Evolutionary conservation across 306 rosid genomes (phyloP), one percentile per base, ranked within the genome.

Genomic region (Betula pendula): DNA sequence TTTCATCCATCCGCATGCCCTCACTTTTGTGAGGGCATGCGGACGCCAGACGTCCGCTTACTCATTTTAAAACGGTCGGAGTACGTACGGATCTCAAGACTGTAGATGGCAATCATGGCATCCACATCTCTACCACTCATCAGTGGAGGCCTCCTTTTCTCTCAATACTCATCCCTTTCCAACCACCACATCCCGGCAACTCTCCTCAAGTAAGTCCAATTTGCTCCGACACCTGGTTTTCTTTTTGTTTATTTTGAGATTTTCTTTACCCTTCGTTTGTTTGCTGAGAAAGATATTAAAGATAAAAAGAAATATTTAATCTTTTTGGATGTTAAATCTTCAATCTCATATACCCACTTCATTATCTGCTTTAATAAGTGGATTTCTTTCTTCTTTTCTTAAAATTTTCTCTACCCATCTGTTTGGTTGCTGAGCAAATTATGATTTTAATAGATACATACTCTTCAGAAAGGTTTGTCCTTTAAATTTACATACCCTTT

Each of bases 71-170:
- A 25, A 15, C 13, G 29, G 29, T 25, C 4, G 3, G 7, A 69
- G 14, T 14, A 20, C n/a, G 58, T 22, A 35, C 27, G 70, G 8
- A 74, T 25, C 10, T 17, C 22, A 3, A 53, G 59, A 60, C 72
- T 49, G 70, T 47, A 45, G 75, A 91, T 89, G 92, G 86, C 89
- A 45, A 79, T 90, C 79, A 91, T 89, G 92, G 86, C 89, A 45
- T 81, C 92, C 79, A 75, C 84, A 73, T 59, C 82, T 84, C 80
- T 82, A 17, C 76, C 81, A 38, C 80, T 84, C 65, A 72, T 81
- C 79, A 85, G 75, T 40, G 89, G 60, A 67, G 58, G 80, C 68
- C 83, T 47, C 52, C 62, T 51, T 50, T 19, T 65, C 51, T 43
- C 81, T 27, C 79, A 17, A 6, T 50, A 19, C 81, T 70, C 70